Evolutionary conservation across 768 basidiomycete species (phyloP).

Genomic region (Omphalotus guepiniiformis): DNA sequence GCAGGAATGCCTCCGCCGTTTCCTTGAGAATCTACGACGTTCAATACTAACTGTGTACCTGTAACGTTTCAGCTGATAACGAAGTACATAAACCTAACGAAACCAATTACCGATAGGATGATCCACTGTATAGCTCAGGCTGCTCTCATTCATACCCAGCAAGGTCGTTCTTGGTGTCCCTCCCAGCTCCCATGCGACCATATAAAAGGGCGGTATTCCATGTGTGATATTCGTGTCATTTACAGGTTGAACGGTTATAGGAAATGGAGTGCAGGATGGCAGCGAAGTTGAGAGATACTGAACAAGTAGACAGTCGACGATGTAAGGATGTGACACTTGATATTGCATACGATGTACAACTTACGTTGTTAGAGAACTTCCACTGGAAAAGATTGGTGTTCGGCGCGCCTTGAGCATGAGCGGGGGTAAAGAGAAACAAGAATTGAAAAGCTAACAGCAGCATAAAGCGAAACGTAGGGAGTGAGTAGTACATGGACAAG

Average conservation of each 20-base stretch:
- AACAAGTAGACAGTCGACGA: conserved; percentile 4
- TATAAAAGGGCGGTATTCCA: conserved; percentile 28
- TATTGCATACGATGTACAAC: conserved; percentile 2
- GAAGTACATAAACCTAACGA: conserved; percentile 4
- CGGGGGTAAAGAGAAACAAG: conserved; percentile 8
- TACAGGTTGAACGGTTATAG: conserved; percentile 18
- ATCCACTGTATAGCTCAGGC: conserved; percentile 29
- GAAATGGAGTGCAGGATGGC: conserved; percentile 18
- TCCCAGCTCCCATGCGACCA: conserved; percentile 27
- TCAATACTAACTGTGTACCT: conserved; percentile 34
- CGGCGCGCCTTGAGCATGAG: no score
- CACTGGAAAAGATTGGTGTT: no score
- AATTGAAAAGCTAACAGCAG: no score
- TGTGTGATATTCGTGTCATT: conserved; percentile 13
- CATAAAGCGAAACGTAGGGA: no score
- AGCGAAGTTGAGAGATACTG: conserved; percentile 11
- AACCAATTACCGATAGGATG: conserved; percentile 26
- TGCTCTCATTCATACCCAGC: conserved; percentile 24
- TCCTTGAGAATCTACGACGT: conserved; percentile 31
- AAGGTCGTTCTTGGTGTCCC: conserved; percentile 22
- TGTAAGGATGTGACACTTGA: not conserved
- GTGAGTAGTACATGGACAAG: no score
- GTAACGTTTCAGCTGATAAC: not conserved
- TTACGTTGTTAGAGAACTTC: conserved; percentile 25
- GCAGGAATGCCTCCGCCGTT: conserved; percentile 30